Evolutionary conservation across 2,329 filamentous ascomycete species (phyloP).

Genomic region (Fusarium newnesense): DNA sequence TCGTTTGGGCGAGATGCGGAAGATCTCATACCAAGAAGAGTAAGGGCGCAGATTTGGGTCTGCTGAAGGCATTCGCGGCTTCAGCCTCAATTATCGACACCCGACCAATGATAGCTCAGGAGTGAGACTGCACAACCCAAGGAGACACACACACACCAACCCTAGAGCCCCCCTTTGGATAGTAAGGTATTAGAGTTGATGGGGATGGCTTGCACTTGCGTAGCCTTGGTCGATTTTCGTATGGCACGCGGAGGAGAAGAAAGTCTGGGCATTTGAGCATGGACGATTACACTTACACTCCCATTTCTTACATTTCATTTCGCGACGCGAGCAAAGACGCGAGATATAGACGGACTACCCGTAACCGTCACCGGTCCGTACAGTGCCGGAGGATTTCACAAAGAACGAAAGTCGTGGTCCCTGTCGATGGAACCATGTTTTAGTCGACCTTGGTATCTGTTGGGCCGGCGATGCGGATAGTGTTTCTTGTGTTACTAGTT

Average conservation of each 20-base stretch:
- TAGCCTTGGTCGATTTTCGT: background rate
- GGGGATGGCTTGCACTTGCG: conserved; percentile 15
- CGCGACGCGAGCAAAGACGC: conserved; percentile 4
- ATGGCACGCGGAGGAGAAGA: background rate
- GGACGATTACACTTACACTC: background rate
- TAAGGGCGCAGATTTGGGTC: conserved; percentile 42
- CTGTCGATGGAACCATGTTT: background rate
- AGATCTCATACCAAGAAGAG: conserved; percentile 92
- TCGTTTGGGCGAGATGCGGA: conserved; percentile 95
- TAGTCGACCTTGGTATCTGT: background rate
- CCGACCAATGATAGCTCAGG: background rate
- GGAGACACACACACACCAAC: background rate
- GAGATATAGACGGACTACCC: conserved; percentile 3
- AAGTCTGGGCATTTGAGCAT: background rate
- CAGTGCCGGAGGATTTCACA: background rate
- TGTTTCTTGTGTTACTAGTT: conserved; percentile 13
- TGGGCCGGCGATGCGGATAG: background rate
- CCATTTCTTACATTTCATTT: background rate
- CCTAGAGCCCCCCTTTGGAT: background rate
- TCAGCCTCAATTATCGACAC: background rate
- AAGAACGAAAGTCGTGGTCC: background rate
- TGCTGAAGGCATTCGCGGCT: conserved; percentile 8
- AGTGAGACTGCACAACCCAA: background rate
- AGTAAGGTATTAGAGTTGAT: conserved; percentile 4
- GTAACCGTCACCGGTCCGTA: background rate